Base-by-base conservation (phyloP, 768 basidiomycete species). In the Dioszegia hungarica region DNA sequence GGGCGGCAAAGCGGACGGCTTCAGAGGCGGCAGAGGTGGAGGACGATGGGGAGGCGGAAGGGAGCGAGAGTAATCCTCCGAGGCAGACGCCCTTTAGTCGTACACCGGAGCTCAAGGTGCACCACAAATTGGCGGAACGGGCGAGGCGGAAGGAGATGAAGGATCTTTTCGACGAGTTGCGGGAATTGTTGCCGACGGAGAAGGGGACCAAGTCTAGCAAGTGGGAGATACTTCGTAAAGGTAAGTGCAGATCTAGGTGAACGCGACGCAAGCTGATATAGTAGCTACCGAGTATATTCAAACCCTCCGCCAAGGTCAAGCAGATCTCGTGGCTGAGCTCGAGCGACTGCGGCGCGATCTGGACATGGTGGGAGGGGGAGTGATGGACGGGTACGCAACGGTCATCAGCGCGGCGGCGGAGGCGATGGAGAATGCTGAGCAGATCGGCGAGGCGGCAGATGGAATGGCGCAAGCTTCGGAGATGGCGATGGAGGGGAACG, bases 71-170 rank as follows among this genome's bases (percentile, higher is more conserved):
- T n/a, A 49, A 22, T 36, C 22, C 49, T 20, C 28, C 12, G 15
- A 33, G n/a, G 24, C 14, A 9, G 19, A 51, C 49, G 11, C 93
- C 93, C 4, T 99, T 97, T 77, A 92, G 92, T 52, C 87, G 94
- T 57, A 91, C 89, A 0, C 94, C 94, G 8, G 95, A 98, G 75
- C 80, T 99, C 39, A 83, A 93, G 51, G 85, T 97, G 29, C 91
- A 89, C 1, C 95, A 99, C 78, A 99, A 99, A 72, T 83, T 99
- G 28, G 95, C 95, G 2, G 95, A 99, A 78, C 81, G 95, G 59
- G 97, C 98, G 77, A 79, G 95, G 66, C 82, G 95, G 77, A 97
- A 94, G 78, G 95, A 99, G 78, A 99, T 99, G 95, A 95, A 95
- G 74, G 93, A 97, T 58, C 76, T 99, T 40, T 98, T 98, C 72